Base-by-base conservation (phyloP, 2,329 filamentous ascomycete species). In the Calonectria crousiana region DNA sequence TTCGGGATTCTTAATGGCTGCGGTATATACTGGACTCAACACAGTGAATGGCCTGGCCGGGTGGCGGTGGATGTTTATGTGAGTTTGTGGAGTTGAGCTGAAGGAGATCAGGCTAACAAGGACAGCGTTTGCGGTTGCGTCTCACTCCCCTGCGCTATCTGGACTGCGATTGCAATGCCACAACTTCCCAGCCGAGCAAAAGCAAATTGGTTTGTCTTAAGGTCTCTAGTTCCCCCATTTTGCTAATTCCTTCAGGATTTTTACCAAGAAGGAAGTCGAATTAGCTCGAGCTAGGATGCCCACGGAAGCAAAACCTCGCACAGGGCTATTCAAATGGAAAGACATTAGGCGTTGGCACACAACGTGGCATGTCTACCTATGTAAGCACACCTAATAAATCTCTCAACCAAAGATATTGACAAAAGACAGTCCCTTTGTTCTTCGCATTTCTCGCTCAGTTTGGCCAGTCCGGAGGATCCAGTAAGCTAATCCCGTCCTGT, bases 61-160 rank as follows among this genome's bases (percentile, higher is more conserved):
- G 5, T 68, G 65, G 65, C 65, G 49, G 10, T 68, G 65, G 65
- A 53, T 68, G 65, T 68, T 53, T 8, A 68, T 68, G 58, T 62
- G 36, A 20, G 58, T 34, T 34, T n/a, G 6, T 10, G 26, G 3
- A 6, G 11, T 5, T 20, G 36, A 26, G 44, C 9, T 20, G 8
- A 11, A 13, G 26, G 14, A 18, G 23, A 16, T 3, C 32, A 13
- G 4, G 32, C 60, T 66, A 26, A 66, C 41, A 34, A 18, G 28
- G 26, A 13, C 9, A 66, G 62, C 20, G 62, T 66, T 14, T 66
- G 62, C 26, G 62, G 62, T 23, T 51, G 38, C 23, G 44, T 66
- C n/a, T 66, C 62, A 2, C 44, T 66, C 0, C 62, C 62, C 5
- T 66, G 62, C 26, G 62, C 62, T 9, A 51, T 51, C 41, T 66